Conservation (phyloP, 2,329 filamentous ascomycete species). For the Cryphonectria carpinicola region DNA sequence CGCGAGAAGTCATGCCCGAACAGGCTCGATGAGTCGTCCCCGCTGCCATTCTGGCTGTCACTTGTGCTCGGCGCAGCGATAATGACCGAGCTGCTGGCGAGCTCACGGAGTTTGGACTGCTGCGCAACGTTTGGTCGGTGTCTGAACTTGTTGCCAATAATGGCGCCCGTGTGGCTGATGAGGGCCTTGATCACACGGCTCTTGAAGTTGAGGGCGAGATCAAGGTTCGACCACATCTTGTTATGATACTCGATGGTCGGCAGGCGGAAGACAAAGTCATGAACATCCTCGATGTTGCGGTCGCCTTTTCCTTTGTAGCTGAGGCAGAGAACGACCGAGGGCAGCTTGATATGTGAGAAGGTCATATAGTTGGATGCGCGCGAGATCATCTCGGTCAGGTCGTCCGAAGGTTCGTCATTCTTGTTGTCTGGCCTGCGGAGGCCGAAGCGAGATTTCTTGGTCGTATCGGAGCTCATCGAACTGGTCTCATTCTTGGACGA, state of each 20-base stretch:
- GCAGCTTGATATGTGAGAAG: slow-evolving; percentile 91
- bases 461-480: slow-evolving; percentile 45
- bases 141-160: slow-evolving; percentile 96
- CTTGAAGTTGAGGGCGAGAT: slow-evolving; percentile 89
- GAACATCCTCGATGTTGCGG: slow-evolving; percentile 93
- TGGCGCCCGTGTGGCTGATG: slow-evolving; percentile 93
- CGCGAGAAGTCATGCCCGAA: slow-evolving; percentile 60
- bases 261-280: slow-evolving; percentile 96
- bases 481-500: slow-evolving; percentile 44
- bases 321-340: slow-evolving; percentile 91
- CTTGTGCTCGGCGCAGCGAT: slow-evolving; percentile 49
- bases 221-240: slow-evolving; percentile 98
- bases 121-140: slow-evolving; percentile 82
- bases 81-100: slow-evolving; percentile 78
- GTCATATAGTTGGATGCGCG: slow-evolving; percentile 98
- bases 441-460: slow-evolving; percentile 59
- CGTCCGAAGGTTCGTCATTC: slow-evolving; percentile 74
- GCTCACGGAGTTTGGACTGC: slow-evolving; percentile 77
- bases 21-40: slow-evolving; percentile 61
- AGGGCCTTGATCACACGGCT: slow-evolving; percentile 92
- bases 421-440: slow-evolving; percentile 51
- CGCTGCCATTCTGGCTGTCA: slow-evolving; percentile 48
- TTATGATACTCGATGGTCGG: slow-evolving; percentile 95
- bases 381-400: slow-evolving; percentile 94
- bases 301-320: slow-evolving; percentile 97